Evolutionary conservation across 371 early-diverging fungal genomes (phyloP), one percentile per base, ranked within the genome.

Genomic region (Nematocida ausubeli): DNA sequence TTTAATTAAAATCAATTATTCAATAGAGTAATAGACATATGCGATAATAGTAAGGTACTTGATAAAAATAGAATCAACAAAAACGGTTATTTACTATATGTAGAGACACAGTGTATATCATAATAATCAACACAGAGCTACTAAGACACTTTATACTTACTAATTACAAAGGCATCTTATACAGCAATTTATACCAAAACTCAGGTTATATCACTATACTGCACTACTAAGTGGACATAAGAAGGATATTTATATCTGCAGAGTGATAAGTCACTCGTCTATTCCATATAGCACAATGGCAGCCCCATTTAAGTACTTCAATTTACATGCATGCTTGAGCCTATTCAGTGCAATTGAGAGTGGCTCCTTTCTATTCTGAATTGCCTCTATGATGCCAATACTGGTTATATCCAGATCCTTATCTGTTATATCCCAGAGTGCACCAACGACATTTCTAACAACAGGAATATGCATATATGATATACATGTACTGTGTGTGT

Each of bases 381-480:
- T 87, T 60, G 69, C 52, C 24, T 73, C 70, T 7, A 84, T 40
- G 40, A 94, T 64, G 0, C 91, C 92, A 90, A 9, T 83, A 22
- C 81, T 81, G 22, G 84, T 90, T n/a, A 89, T 86, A 82, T 98
- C 99, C 51, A 97, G 90, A 83, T 98, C 98, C 82, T 90, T 88
- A 85, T 98, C 99, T 0, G 97, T 96, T 6, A 98, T 95, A 86
- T 98, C 98, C 96, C 96, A 98, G 19, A 98, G 87, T 80, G 93
- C 95, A 24, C 92, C 96, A 0, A 96, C 90, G 0, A 96, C 85
- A 22, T 52, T 81, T 70, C 82, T 35, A 12, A 71, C 63, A 0
- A 44, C 14, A 6, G 71, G 71, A 37, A 39, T 30, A 16, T 47
- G 52, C 30, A 71, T 40, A 40, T 71, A 71, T 22, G 71, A 71